These are phyloP conservation scores for Alternaria novae-zelandiae DNA, from an alignment of 2,329 filamentous ascomycete species.

Conservation along the genomic window DNA sequence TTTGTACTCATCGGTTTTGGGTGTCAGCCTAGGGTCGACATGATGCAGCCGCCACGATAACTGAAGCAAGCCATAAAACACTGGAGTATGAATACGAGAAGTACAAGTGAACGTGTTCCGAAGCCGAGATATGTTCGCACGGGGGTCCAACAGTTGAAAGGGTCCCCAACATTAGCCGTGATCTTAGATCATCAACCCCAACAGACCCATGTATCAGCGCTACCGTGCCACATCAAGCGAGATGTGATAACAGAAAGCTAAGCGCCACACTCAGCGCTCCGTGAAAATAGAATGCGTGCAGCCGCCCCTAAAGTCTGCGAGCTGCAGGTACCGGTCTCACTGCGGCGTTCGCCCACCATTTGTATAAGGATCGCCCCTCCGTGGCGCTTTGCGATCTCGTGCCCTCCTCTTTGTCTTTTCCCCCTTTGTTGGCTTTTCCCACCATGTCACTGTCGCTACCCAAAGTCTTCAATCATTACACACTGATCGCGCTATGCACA, in stretches of 20 bases:
- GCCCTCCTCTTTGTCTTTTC: background rate
- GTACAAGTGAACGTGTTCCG: rapidly evolving
- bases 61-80: background rate
- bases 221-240: background rate
- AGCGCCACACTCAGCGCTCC: background rate
- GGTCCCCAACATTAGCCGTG: background rate
- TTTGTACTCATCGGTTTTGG: background rate
- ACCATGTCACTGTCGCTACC: background rate
- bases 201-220: background rate
- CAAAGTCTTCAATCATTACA: conserved; percentile 4
- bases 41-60: background rate
- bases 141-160: background rate
- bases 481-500: background rate
- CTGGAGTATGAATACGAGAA: background rate
- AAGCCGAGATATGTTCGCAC: background rate
- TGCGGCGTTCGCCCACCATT: background rate
- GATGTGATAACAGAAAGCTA: background rate
- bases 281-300: background rate
- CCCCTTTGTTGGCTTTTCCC: background rate
- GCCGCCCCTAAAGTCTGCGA: background rate
- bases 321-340: background rate
- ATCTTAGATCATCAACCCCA: background rate
- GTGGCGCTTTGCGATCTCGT: background rate
- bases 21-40: background rate
- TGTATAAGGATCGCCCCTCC: background rate